phyloP scores from a whole-genome alignment of 2,329 filamentous ascomycete species.

The Colletotrichum gloeosporioides region DNA sequence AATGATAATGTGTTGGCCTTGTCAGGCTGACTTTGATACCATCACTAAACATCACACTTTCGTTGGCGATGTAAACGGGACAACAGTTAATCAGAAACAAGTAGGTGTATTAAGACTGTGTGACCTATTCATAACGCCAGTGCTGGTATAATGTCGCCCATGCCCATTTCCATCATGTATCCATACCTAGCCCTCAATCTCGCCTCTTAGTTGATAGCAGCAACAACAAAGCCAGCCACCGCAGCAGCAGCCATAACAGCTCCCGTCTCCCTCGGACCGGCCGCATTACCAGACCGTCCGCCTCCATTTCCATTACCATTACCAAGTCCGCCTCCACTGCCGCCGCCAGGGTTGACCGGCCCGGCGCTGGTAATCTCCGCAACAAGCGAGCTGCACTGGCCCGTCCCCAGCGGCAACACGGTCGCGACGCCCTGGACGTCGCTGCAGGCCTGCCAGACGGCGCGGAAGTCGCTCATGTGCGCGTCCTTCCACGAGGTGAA shows the following conservation, averaged over 20 bases:
- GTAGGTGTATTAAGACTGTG: not conserved
- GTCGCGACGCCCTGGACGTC: slow-evolving; percentile 28
- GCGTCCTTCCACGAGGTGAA: slow-evolving; percentile 28
- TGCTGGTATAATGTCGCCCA: not conserved
- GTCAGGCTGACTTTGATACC: not conserved
- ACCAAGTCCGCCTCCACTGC: not conserved
- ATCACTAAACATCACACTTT: too few species aligned
- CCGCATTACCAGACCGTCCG: not conserved
- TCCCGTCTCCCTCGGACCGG: not conserved
- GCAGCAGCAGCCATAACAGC: slow-evolving; percentile 6
- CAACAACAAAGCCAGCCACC: slow-evolving; percentile 9
- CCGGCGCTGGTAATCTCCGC: slow-evolving; percentile 17
- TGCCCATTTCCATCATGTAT: not conserved
- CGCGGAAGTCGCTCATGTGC: slow-evolving; percentile 22
- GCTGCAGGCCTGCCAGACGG: slow-evolving; percentile 29
- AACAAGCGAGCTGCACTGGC: slow-evolving; percentile 15
- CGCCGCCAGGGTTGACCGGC: not conserved
- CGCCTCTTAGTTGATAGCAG: not conserved
- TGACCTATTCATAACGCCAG: not conserved
- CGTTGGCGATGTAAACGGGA: not conserved
- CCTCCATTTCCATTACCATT: not conserved
- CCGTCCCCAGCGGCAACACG: not conserved
- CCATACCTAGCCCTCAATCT: not conserved
- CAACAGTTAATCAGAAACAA: fast-evolving
- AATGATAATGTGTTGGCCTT: not conserved